Conservation (phyloP, 257 asterid genomes). For the Solanum rostratum region DNA sequence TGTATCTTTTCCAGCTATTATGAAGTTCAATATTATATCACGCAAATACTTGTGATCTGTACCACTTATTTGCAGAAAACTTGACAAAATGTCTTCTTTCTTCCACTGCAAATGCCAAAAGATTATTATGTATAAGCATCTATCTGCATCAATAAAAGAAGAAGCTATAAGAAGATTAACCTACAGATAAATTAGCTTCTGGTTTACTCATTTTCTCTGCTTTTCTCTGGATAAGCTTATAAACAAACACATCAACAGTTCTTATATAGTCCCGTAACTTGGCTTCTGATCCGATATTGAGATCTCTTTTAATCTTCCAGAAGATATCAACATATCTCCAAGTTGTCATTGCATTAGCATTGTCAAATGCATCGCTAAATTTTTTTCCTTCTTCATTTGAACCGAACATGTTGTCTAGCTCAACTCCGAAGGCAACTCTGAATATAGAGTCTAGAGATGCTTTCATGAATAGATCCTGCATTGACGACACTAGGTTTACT, state of each 20-base stretch:
- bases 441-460: conserved; percentile 39
- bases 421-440: conserved; percentile 41
- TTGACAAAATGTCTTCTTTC: conserved; percentile 47
- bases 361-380: conserved; percentile 36
- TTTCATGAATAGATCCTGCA: conserved; percentile 44
- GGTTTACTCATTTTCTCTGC: conserved; percentile 19
- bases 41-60: conserved; percentile 30
- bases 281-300: conserved; percentile 37
- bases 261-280: conserved; percentile 19
- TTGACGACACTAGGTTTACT: background rate
- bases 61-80: conserved; percentile 26
- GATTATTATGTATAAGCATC: background rate
- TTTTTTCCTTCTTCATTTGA: conserved; percentile 34
- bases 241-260: conserved; percentile 41
- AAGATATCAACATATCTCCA: conserved; percentile 37
- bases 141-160: background rate
- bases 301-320: conserved; percentile 38
- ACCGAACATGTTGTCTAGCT: conserved; percentile 40
- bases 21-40: conserved; percentile 43
- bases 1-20: conserved; percentile 48
- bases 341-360: conserved; percentile 33
- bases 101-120: conserved; percentile 23
- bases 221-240: conserved; percentile 30
- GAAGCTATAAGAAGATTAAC: background rate
- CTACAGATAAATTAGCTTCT: conserved; percentile 17